Conservation (phyloP, 2,329 filamentous ascomycete genomes). For the Pyrenophora tritici-repentis region DNA sequence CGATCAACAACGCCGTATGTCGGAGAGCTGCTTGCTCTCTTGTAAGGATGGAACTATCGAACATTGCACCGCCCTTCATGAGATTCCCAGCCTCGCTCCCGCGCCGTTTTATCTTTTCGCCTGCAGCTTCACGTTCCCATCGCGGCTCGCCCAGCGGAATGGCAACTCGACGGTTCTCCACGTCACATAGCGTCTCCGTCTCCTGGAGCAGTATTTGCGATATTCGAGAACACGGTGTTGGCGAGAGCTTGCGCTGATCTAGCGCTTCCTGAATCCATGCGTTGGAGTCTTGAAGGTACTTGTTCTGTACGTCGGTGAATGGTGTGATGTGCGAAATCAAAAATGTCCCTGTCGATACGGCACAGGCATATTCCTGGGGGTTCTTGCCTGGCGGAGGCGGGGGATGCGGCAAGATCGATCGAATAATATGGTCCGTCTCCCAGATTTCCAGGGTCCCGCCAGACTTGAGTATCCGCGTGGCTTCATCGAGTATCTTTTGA, state of each 20-base stretch:
- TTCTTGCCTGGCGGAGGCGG: slow-evolving; percentile 62
- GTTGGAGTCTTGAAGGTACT: slow-evolving; percentile 82
- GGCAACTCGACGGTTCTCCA: slow-evolving; percentile 78
- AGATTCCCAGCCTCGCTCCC: slow-evolving; percentile 54
- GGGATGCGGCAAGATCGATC: slow-evolving; percentile 80
- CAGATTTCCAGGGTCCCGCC: slow-evolving; percentile 85
- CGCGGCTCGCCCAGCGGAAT: slow-evolving; percentile 82
- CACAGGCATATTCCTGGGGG: slow-evolving; percentile 66
- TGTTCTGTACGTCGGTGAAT: slow-evolving; percentile 78
- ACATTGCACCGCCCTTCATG: slow-evolving; percentile 39
- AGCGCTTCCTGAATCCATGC: slow-evolving; percentile 78
- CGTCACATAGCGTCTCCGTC: slow-evolving; percentile 69
- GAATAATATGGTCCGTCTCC: slow-evolving; percentile 84
- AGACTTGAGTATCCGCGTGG: slow-evolving; percentile 73
- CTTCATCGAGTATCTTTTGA: slow-evolving; percentile 69
- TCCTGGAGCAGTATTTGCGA: slow-evolving; percentile 81
- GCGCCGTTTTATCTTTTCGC: slow-evolving; percentile 56
- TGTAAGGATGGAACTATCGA: slow-evolving; percentile 60
- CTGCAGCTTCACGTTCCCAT: slow-evolving; percentile 76
- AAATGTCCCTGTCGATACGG: slow-evolving; percentile 76
- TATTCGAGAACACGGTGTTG: slow-evolving; percentile 78
- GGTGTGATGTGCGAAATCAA: slow-evolving; percentile 81
- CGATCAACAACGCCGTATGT: slow-evolving; percentile 77
- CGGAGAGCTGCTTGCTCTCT: slow-evolving; percentile 74
- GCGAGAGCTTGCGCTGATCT: slow-evolving; percentile 69